Evolutionary conservation across 2,329 filamentous ascomycete species (phyloP), one percentile per base, ranked within the genome.

Genomic region (Zasmidium angulare): DNA sequence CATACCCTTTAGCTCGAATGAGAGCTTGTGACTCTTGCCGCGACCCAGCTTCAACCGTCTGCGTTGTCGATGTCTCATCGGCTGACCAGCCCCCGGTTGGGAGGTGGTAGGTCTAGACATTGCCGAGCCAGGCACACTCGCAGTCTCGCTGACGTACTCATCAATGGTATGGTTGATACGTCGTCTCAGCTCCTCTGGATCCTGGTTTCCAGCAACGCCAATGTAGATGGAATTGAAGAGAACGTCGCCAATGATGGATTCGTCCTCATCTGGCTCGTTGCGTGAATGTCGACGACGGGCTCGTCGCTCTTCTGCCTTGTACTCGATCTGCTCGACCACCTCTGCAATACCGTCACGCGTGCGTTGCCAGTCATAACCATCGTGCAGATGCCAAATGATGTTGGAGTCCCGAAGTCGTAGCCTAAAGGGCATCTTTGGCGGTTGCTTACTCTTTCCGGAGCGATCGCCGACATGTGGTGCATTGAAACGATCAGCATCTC

Each of bases 141-240:
- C 93, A 0, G 93, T 96, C 71, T 98, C 95, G 40, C 90, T 96
- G 2, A 83, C 85, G 57, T 89, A 84, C 69, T 98, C 93, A 65
- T 96, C 90, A 50, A 98, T 84, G 36, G 93, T 87, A 58, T 89
- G 86, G 70, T 97, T 96, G 75, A 99, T 96, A 43, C 89, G 90
- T 49, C 86, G 85, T 2, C 90, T 82, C 10, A 98, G 82, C 26
- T 96, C 91, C 55, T 85, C 85, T 3, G 92, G 91, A 67, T 98
- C 93, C 21, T 66, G 64, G 67, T 93, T 95, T 11, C 90, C 84
- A 0, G 93, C 90, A 19, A 99, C 90, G 14, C 90, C 92, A 68
- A 99, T 97, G 78, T 97, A 99, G 56, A 99, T 96, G 0, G 95
- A 99, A 73, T 99, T 98, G 82, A 99, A 99, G 17, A 99, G 81